Base-by-base conservation (phyloP, 257 asterid genomes). In the Plantago elongata region DNA sequence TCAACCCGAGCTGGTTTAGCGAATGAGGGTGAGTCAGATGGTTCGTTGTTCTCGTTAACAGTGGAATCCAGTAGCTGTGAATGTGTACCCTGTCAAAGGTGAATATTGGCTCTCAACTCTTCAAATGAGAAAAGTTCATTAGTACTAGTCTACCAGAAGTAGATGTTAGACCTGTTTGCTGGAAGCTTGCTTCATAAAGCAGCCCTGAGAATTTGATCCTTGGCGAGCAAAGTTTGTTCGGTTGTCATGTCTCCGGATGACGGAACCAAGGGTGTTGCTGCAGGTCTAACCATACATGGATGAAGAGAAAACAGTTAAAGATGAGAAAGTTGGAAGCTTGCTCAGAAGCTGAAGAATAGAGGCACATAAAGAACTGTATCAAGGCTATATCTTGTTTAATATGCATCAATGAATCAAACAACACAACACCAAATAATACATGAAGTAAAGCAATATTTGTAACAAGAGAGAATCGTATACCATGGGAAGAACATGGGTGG, bases 401-500 rank as follows among this genome's bases (percentile, higher is more conserved):
- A 22, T 22, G 27, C 40, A 34, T 34, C 40, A 4, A 34, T 34
- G 40, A 34, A 7, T 14, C n/a, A 48, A 48, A 9, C 16, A 48
- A 12, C n/a, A 12, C 8, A 15, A 6, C n/a, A 29, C 11, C 9
- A 56, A 2, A 3, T 11, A 37, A 13, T 27, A 16, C 7, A 17
- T 50, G 16, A 10, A 22, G 18, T 15, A 22, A 50, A 13, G 27
- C 1, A 22, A 13, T 12, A 29, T 5, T 60, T 9, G 13, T 10
- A 46, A 22, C 5, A 12, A 61, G 22, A 27, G 45, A 55, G 5
- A 14, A 22, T 30, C 34, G 22, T 34, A 30, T 68, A 86, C 95
- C 95, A 86, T 79, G 61, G 97, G 95, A 62, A 86, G 81, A 48
- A 89, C 60, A 68, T 82, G 95, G 11, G 95, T 69, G 14, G 94